Conservation (phyloP, 1,284 basidiomycete genomes). For the Ustilago nuda region DNA sequence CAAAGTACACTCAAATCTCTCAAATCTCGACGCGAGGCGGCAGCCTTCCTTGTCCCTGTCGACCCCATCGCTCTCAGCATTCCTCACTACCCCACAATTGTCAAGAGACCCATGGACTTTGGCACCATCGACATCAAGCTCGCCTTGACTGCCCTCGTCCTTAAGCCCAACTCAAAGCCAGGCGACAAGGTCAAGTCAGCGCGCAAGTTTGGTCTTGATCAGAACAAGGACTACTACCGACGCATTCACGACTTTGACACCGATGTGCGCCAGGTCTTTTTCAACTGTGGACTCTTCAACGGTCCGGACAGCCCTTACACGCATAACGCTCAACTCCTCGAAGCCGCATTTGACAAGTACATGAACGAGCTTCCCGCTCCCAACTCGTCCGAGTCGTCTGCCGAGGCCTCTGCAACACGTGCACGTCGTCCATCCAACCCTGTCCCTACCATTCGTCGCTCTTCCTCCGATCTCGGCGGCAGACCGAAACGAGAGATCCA, state of each 20-base stretch:
- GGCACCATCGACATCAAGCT: constrained; percentile 89
- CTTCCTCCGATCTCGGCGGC: constrained; percentile 73
- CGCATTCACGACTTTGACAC: constrained; percentile 56
- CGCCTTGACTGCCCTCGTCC: constrained; percentile 58
- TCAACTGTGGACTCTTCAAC: constrained; percentile 91
- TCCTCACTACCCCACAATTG: constrained; percentile 88
- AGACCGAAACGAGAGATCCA: constrained; percentile 97
- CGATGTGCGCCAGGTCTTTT: constrained; percentile 76
- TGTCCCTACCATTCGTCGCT: constrained; percentile 81
- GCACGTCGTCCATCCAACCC: constrained; percentile 79
- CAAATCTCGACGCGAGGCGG: constrained; percentile 87
- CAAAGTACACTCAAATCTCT: constrained; percentile 82
- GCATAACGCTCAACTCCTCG: constrained; percentile 81
- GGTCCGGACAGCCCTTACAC: constrained; percentile 85
- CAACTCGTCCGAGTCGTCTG: constrained; percentile 65
- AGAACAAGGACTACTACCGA: constrained; percentile 55
- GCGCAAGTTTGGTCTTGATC: constrained; percentile 49
- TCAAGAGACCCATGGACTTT: constrained; percentile 94
- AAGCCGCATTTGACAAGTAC: constrained; percentile 87
- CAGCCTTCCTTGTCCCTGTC: constrained; percentile 86
- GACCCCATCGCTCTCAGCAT: constrained; percentile 89
- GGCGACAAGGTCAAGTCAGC: constrained; percentile 63
- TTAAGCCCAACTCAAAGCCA: constrained; percentile 54
- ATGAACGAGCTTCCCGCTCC: constrained; percentile 70
- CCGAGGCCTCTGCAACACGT: constrained; percentile 56